Base-by-base conservation (phyloP, 2,329 filamentous ascomycete genomes). In the Aureobasidium sp. region DNA sequence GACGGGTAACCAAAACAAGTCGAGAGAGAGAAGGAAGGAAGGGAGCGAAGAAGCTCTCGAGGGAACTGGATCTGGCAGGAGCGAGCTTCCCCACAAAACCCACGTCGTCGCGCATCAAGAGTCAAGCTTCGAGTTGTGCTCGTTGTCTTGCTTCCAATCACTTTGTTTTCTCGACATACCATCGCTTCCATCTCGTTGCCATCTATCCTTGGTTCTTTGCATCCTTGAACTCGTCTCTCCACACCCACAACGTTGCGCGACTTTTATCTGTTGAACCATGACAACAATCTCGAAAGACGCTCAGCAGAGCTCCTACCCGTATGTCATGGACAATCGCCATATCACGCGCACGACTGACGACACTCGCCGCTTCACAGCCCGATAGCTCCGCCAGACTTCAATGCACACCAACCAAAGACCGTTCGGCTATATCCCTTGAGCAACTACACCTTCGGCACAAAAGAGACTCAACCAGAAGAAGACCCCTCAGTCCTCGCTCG, bases 391-490 rank as follows among this genome's bases (percentile, higher is more conserved):
- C 86, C 60, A 45, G 56, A 59, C 67, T 99, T 99, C 82, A 90
- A 92, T 72, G 86, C 84, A 58, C 91, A 93, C 73, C 94, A 99
- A 76, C 91, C 93, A 37, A 79, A 86, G 68, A 94, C 91, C 2
- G 92, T 99, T 71, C 89, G 90, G 59, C 84, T 99, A 29, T 97
- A 92, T 72, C 94, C 94, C 37, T 84, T 99, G 53, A 96, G 91
- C 68, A 99, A 97, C 81, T 99, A 99, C 81, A 97, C 94, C 27
- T 97, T 99, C 71, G 93, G 93, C 65, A 96, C 95, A 64, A 99
- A 99, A 77, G 94, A 97, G 79, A 95, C 90, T 24, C 94, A 99
- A 74, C 94, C 93, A 2, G 94, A 99, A 76, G 94, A 99, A 76
- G 94, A 99, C 71, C 92, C 93, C 0, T 97, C 91, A 0, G 94